These are phyloP conservation scores for Coelastrella sp. DNA, from an alignment of 139 green algal species.

Conservation along the genomic window DNA sequence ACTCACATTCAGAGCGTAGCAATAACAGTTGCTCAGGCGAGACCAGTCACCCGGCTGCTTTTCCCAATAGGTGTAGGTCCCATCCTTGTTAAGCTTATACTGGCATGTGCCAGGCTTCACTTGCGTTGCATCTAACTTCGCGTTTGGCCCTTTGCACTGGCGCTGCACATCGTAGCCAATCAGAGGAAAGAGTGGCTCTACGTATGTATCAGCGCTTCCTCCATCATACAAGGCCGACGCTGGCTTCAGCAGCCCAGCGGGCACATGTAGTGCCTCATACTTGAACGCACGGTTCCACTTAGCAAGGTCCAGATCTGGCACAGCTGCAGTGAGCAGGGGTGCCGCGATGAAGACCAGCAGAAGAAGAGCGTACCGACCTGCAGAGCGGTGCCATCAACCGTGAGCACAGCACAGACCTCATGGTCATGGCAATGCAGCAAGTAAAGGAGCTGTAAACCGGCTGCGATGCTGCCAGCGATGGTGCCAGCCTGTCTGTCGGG, in stretches of 20 bases:
- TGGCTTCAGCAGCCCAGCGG: constrained; percentile 22
- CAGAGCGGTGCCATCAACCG: not conserved
- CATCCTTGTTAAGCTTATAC: constrained; percentile 41
- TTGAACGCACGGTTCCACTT: constrained; percentile 35
- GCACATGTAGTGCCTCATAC: constrained; percentile 27
- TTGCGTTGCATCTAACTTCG: not conserved
- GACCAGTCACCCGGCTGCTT: constrained; percentile 43
- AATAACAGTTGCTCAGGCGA: constrained; percentile 51
- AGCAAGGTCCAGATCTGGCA: not conserved
- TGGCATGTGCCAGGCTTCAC: constrained; percentile 36
- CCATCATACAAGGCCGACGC: constrained; percentile 36
- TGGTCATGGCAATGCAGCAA: not conserved
- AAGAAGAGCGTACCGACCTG: not conserved
- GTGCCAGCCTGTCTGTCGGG: constrained; percentile 4
- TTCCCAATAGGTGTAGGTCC: constrained; percentile 46
- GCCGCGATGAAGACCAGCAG: not conserved
- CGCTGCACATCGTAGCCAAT: constrained; percentile 45
- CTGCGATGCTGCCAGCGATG: not conserved
- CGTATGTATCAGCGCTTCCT: constrained; percentile 7
- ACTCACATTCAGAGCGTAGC: constrained; percentile 43
- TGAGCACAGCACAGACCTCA: too few species aligned
- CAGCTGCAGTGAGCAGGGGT: not conserved
- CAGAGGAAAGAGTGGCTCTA: constrained; percentile 44
- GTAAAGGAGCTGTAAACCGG: not conserved
- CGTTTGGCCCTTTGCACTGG: constrained; percentile 40